Conservation (phyloP, 2,329 filamentous ascomycete species). For the Pyrenochaeta sp. region DNA sequence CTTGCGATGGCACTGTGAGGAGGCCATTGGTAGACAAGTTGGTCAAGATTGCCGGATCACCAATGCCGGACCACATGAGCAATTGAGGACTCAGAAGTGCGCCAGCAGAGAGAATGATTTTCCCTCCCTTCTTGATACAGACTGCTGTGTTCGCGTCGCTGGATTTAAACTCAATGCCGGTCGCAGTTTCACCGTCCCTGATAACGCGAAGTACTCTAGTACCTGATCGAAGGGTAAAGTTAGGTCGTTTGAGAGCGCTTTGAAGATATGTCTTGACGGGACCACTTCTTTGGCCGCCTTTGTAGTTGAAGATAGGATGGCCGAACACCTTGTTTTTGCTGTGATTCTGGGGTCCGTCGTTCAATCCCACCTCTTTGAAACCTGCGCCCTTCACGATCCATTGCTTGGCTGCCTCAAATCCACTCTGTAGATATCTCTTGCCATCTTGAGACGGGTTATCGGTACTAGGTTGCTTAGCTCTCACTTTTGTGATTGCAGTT, state of each 20-base stretch:
- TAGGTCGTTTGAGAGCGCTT: constrained; percentile 50
- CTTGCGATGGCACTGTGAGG: constrained; percentile 41
- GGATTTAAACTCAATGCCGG: constrained; percentile 51
- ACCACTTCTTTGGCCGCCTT: constrained; percentile 59
- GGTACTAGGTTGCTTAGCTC: constrained; percentile 54
- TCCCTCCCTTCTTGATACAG: constrained; percentile 33
- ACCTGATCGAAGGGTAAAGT: constrained; percentile 51
- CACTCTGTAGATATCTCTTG: constrained; percentile 57
- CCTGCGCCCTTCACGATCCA: constrained; percentile 61
- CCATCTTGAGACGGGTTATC: constrained; percentile 56
- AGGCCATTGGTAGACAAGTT: constrained; percentile 47
- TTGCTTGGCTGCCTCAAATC: constrained; percentile 55
- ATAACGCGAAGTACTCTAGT: constrained; percentile 56
- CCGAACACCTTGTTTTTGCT: constrained; percentile 59
- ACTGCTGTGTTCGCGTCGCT: constrained; percentile 40
- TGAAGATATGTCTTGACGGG: constrained; percentile 61
- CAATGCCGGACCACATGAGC: constrained; percentile 51
- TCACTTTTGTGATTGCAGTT: constrained; percentile 55
- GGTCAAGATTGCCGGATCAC: constrained; percentile 29
- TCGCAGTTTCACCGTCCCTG: constrained; percentile 50
- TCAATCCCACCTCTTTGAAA: constrained; percentile 58
- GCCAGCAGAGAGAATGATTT: constrained; percentile 41
- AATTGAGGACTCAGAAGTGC: constrained; percentile 48
- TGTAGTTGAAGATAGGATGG: constrained; percentile 58
- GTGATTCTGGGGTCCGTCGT: constrained; percentile 51